phyloP scores from a whole-genome alignment of 2,329 filamentous ascomycete species.

The Alternaria metachromatica region DNA sequence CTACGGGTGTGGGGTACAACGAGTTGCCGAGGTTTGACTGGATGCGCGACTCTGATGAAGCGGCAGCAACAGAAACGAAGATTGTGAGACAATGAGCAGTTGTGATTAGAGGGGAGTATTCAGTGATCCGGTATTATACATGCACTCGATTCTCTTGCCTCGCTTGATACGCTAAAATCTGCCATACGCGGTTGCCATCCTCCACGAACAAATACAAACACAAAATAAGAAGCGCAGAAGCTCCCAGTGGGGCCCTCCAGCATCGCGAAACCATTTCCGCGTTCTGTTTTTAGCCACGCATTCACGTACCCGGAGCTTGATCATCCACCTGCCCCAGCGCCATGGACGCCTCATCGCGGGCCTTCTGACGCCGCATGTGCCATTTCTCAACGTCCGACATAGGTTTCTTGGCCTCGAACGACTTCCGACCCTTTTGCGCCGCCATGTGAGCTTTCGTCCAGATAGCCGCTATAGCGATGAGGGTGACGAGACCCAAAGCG shows the following conservation, averaged over 20 bases:
- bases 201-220: background rate
- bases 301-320: background rate
- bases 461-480: background rate
- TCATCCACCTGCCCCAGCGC: background rate
- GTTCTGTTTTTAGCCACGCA: no score
- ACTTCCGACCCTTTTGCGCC: background rate
- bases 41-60: background rate
- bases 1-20: background rate
- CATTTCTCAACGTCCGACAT: constrained; percentile 7
- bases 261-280: background rate
- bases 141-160: background rate
- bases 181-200: background rate
- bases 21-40: background rate
- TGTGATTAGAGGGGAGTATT: background rate
- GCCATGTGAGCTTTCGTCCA: constrained; percentile 3
- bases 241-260: background rate
- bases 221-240: background rate
- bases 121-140: background rate
- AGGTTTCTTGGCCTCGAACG: background rate
- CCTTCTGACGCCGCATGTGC: background rate
- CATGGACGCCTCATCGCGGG: background rate
- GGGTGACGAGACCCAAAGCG: background rate
- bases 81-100: background rate
- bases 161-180: background rate
- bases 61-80: background rate